These are phyloP conservation scores for Aspergillus neoniger DNA, from an alignment of 2,329 filamentous ascomycete genomes.

Conservation along the genomic window DNA sequence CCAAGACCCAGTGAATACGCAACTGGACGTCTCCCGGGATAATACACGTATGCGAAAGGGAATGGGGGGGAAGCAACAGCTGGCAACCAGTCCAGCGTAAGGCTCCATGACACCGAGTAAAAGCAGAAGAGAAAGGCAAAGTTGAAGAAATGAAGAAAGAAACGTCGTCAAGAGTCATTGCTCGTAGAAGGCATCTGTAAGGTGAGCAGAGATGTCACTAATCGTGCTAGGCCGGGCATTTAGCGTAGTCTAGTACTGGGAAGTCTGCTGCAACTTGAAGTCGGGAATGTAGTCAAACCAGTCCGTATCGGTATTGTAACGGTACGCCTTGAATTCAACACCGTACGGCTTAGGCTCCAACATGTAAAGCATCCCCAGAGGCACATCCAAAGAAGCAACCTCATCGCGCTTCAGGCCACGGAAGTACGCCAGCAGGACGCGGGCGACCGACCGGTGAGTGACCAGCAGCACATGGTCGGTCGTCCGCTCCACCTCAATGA, in stretches of 20 bases:
- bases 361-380: constrained; percentile 88
- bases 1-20: not conserved
- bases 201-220: no score
- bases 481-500: constrained; percentile 95
- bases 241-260: constrained; percentile 21
- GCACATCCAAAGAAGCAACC: constrained; percentile 92
- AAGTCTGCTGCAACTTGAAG: constrained; percentile 66
- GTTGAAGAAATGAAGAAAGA: not conserved
- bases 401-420: constrained; percentile 87
- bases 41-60: not conserved
- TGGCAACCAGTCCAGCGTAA: constrained; percentile 5
- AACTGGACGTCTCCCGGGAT: not conserved
- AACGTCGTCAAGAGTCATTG: constrained; percentile 4
- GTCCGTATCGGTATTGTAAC: constrained; percentile 74
- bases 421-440: constrained; percentile 94
- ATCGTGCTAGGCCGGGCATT: not conserved
- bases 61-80: constrained; percentile 15
- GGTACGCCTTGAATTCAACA: constrained; percentile 94
- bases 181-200: not conserved
- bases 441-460: constrained; percentile 86
- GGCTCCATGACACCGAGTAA: constrained; percentile 14
- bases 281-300: constrained; percentile 86
- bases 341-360: constrained; percentile 98
- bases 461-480: constrained; percentile 93
- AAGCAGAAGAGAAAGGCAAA: constrained; percentile 8